These are phyloP conservation scores for Rhizophagus clarus DNA, from an alignment of 192 early-diverging fungal genomes.

Conservation along the genomic window DNA sequence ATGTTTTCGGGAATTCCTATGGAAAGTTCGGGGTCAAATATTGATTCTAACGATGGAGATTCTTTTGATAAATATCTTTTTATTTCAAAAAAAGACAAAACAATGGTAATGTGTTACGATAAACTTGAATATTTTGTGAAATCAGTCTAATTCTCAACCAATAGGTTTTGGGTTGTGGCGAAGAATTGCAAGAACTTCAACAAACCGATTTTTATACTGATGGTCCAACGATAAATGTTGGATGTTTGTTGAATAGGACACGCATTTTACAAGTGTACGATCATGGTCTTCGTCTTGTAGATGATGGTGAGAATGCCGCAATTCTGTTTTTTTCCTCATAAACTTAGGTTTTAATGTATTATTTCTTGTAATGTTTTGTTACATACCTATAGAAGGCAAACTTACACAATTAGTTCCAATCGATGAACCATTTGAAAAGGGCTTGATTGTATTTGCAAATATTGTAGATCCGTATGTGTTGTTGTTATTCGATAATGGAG, in stretches of 20 bases:
- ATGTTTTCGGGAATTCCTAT: constrained; percentile 46
- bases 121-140: not conserved
- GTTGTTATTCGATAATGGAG: constrained; percentile 65
- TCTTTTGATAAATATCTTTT: constrained; percentile 60
- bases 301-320: constrained; percentile 51
- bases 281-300: constrained; percentile 71
- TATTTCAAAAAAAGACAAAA: constrained; percentile 63
- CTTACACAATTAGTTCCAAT: constrained; percentile 53
- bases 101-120: constrained; percentile 54
- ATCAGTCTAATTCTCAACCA: not conserved
- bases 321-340: not conserved
- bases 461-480: constrained; percentile 85
- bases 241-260: constrained; percentile 67
- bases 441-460: constrained; percentile 66
- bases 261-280: constrained; percentile 84
- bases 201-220: constrained; percentile 71
- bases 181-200: constrained; percentile 80
- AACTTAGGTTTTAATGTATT: not conserved
- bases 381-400: constrained; percentile 49
- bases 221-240: constrained; percentile 79
- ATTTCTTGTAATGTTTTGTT: not conserved
- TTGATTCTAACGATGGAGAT: constrained; percentile 32
- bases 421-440: constrained; percentile 44
- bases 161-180: constrained; percentile 79
- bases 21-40: constrained; percentile 34